A percentile compares a stretch with the other conserved stretches of the same genome.
These are phyloP conservation scores for Mycosphaerella arachidis DNA, from an alignment of 2,329 filamentous ascomycete species.

Conservation along the genomic window DNA sequence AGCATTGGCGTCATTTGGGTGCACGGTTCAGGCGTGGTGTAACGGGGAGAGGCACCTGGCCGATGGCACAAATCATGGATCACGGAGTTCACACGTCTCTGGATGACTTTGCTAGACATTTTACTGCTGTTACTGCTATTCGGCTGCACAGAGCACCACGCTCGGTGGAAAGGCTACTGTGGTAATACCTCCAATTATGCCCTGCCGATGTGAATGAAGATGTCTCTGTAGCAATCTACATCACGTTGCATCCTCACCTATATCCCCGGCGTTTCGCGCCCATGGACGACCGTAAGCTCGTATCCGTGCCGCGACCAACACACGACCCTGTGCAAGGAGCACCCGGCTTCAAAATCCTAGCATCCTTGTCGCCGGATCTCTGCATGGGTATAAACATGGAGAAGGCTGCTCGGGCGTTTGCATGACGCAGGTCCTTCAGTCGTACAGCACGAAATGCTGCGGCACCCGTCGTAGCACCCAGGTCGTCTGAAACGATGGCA, in stretches of 20 bases:
- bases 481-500: background rate
- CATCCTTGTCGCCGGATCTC: background rate
- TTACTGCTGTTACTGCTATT: background rate
- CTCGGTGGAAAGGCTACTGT: background rate
- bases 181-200: background rate
- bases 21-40: slow-evolving; percentile 1
- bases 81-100: background rate
- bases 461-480: background rate
- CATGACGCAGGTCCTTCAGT: slow-evolving; percentile 8
- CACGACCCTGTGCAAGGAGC: background rate
- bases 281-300: background rate
- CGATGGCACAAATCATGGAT: background rate
- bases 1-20: slow-evolving; percentile 5
- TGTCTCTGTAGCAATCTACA: background rate
- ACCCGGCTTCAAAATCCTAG: background rate
- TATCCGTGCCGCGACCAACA: background rate
- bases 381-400: background rate
- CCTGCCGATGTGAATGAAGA: background rate
- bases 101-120: background rate
- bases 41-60: background rate
- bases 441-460: background rate
- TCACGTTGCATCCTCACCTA: background rate
- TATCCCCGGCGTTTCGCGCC: background rate
- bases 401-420: background rate
- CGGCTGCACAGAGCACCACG: background rate